Percentiles rank a stretch among this genome's conserved stretches.
phyloP scores from a whole-genome alignment of 108 stramenopile genomes.

The Schizochytrium sp. region DNA sequence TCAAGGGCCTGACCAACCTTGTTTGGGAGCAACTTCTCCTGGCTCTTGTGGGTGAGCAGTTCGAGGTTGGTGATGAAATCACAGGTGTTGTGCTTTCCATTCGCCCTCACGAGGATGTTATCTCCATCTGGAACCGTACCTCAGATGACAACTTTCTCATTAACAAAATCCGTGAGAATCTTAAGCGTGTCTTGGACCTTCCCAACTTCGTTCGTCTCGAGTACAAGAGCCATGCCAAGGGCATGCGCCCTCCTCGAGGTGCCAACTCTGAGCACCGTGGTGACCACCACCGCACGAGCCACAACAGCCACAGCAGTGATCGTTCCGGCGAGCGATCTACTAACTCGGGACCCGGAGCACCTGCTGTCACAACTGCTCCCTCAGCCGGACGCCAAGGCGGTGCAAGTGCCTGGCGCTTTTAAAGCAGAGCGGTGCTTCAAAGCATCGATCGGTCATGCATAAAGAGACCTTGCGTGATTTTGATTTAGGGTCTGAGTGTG shows the following conservation, averaged over 20 bases:
- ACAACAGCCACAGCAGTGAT: constrained; percentile 14
- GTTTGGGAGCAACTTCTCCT: constrained; percentile 94
- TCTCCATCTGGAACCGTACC: constrained; percentile 91
- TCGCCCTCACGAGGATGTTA: constrained; percentile 91
- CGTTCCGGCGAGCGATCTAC: not conserved
- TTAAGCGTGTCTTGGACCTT: constrained; percentile 85
- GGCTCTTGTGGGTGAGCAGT: constrained; percentile 92
- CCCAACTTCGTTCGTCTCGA: constrained; percentile 80
- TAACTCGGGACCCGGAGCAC: not conserved
- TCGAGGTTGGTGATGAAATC: constrained; percentile 83
- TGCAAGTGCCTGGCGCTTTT: too few species aligned
- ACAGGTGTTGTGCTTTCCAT: constrained; percentile 92
- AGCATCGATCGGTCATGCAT: too few species aligned
- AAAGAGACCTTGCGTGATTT: too few species aligned
- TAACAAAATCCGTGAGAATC: constrained; percentile 83
- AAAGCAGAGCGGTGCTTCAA: too few species aligned
- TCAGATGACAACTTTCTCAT: constrained; percentile 82
- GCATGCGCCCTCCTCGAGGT: constrained; percentile 16
- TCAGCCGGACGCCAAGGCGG: not conserved
- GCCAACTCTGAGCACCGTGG: constrained; percentile 29
- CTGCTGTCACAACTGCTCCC: not conserved
- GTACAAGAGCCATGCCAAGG: constrained; percentile 65
- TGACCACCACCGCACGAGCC: constrained; percentile 25
- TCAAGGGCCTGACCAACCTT: constrained; percentile 83
- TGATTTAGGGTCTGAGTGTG: too few species aligned